A percentile compares a stretch with the other conserved stretches of the same genome.
Conservation (phyloP, 2,329 filamentous ascomycete genomes). For the Sphaerostilbella broomeana region DNA sequence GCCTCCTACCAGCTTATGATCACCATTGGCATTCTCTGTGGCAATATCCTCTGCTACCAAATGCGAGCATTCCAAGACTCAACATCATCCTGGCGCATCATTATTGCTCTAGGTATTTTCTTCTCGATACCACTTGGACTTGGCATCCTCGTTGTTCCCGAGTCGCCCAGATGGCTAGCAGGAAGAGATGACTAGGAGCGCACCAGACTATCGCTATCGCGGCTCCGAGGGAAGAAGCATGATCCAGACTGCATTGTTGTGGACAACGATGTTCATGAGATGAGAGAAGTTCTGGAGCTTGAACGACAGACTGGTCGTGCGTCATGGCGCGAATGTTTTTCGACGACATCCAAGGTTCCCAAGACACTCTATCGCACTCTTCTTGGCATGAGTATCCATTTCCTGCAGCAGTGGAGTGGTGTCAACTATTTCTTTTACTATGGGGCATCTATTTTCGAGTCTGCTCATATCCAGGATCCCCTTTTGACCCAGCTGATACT, state of each 20-base stretch:
- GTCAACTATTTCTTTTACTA: slow-evolving; percentile 60
- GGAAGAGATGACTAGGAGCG: slow-evolving; percentile 39
- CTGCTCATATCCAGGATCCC: slow-evolving; percentile 59
- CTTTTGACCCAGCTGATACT: slow-evolving; percentile 64
- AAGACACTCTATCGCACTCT: slow-evolving; percentile 58
- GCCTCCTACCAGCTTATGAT: slow-evolving; percentile 69
- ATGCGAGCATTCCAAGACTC: slow-evolving; percentile 36
- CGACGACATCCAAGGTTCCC: slow-evolving; percentile 42
- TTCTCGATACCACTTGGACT: slow-evolving; percentile 46
- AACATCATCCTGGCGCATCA: slow-evolving; percentile 53
- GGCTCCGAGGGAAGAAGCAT: slow-evolving; percentile 45
- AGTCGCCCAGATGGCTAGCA: slow-evolving; percentile 52
- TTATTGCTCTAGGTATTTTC: slow-evolving; percentile 50
- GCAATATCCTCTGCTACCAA: slow-evolving; percentile 50
- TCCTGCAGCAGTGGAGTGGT: slow-evolving; percentile 61
- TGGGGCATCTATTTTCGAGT: slow-evolving; percentile 59
- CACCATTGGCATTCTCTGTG: slow-evolving; percentile 59
- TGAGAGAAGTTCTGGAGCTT: slow-evolving; percentile 40
- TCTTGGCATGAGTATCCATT: slow-evolving; percentile 57
- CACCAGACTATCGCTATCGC: slow-evolving; percentile 44
- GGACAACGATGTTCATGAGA: slow-evolving; percentile 48
- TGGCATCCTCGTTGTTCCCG: slow-evolving; percentile 48
- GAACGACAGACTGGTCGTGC: slow-evolving; percentile 39
- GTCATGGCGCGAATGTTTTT: slow-evolving; percentile 56
- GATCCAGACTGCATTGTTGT: slow-evolving; percentile 39